Conservation (phyloP, 768 basidiomycete genomes). For the Leccinellum rugosiceps region DNA sequence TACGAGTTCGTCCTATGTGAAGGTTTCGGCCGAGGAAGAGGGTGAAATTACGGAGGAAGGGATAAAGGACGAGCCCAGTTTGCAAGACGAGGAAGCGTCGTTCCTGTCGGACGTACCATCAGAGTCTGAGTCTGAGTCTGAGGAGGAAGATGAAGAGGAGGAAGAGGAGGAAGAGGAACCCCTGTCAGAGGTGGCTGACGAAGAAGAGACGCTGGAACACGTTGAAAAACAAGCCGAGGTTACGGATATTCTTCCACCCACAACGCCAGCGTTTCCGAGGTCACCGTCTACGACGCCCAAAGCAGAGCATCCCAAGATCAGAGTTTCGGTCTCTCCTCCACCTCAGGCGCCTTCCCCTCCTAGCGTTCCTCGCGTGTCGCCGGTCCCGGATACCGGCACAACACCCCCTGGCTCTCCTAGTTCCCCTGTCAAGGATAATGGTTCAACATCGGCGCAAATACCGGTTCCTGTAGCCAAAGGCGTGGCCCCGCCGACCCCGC, state of each 20-base stretch:
- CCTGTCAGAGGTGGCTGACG: constrained; percentile 9
- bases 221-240: constrained; percentile 24
- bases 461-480: constrained; percentile 15
- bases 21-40: constrained; percentile 34
- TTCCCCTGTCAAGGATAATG: constrained; percentile 48
- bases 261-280: constrained; percentile 39
- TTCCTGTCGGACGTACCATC: constrained; percentile 29
- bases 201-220: constrained; percentile 21
- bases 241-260: constrained; percentile 15
- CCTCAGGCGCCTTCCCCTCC: constrained; percentile 24
- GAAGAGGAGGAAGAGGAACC: constrained; percentile 26
- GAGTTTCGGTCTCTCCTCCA: constrained; percentile 32
- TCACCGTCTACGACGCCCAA: constrained; percentile 61
- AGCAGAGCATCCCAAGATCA: constrained; percentile 44
- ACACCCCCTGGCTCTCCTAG: constrained; percentile 67
- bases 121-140: constrained; percentile 25
- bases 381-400: constrained; percentile 44
- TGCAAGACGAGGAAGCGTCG: constrained; percentile 33
- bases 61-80: constrained; percentile 27
- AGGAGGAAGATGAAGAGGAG: constrained; percentile 14
- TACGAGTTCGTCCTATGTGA: constrained; percentile 46
- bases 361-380: constrained; percentile 26
- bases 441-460: constrained; percentile 13
- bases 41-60: constrained; percentile 16
- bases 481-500: constrained; percentile 28